These are phyloP conservation scores for Syzygium malaccense DNA, from an alignment of 441 rosid genomes.

Conservation along the genomic window DNA sequence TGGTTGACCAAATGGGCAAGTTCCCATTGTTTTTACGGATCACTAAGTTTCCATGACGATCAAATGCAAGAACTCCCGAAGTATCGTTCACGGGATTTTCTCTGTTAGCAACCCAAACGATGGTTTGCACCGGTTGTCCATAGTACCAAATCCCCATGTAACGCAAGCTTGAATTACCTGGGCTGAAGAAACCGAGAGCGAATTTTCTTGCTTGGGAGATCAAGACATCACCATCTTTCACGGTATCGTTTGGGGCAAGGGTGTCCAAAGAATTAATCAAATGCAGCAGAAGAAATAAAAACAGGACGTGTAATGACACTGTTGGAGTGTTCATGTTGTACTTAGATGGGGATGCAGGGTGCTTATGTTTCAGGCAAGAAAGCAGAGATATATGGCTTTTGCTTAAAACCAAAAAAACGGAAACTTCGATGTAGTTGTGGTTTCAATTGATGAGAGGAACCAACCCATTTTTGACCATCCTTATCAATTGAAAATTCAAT, in stretches of 20 bases:
- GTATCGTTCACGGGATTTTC: not conserved
- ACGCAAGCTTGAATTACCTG: not conserved
- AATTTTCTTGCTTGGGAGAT: constrained; percentile 31
- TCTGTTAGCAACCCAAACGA: not conserved
- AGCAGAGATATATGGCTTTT: not conserved
- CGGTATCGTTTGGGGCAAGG: constrained; percentile 15
- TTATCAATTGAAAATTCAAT: not conserved
- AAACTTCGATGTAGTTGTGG: not conserved
- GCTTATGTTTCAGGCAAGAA: not conserved
- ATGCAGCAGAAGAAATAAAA: not conserved
- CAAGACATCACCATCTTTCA: constrained; percentile 43
- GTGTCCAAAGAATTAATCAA: constrained; percentile 20
- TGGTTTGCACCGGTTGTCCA: not conserved
- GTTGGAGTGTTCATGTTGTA: not conserved
- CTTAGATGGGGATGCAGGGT: not conserved
- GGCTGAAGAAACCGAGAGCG: constrained; percentile 31
- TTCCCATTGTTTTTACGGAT: constrained; percentile 8
- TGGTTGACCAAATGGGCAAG: constrained; percentile 48
- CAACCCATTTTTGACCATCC: not conserved
- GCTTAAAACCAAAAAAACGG: not conserved
- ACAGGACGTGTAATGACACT: not conserved
- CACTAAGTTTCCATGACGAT: not conserved
- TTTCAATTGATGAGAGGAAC: not conserved
- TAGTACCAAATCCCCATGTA: not conserved
- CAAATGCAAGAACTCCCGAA: not conserved